A percentile compares a stretch with the other conserved stretches of the same genome.
phyloP scores from a whole-genome alignment of 805 yeast genomes.

The Zygoascus ofunaensis region DNA sequence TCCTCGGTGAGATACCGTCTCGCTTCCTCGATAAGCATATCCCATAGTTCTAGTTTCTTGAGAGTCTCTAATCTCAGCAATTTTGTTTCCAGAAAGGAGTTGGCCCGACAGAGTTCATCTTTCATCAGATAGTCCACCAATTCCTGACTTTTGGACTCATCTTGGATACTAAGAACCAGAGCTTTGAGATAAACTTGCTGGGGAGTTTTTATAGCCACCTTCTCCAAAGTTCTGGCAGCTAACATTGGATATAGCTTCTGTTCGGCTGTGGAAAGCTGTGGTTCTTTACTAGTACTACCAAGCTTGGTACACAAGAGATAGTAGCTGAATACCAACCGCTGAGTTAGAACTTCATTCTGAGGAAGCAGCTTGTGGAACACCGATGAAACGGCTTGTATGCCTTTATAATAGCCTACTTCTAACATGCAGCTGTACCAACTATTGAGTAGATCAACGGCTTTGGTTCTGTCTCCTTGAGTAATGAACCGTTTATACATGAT shows the following conservation, averaged over 20 bases:
- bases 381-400: conserved; percentile 41
- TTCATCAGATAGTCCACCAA: conserved; percentile 14
- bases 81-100: conserved; percentile 44
- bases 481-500: neutral
- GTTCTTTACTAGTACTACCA: too few relatives aligned
- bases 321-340: conserved; percentile 36
- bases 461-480: neutral
- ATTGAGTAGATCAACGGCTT: conserved; percentile 9
- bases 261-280: conserved; percentile 31
- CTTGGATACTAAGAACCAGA: conserved; percentile 35
- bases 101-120: conserved; percentile 32
- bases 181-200: conserved; percentile 62
- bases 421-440: conserved; percentile 51
- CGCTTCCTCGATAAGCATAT: conserved; percentile 35
- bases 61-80: conserved; percentile 34
- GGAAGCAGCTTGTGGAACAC: neutral
- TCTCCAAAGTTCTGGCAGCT: conserved; percentile 49
- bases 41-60: conserved; percentile 35
- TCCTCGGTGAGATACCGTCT: conserved; percentile 35
- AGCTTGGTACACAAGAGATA: conserved; percentile 31
- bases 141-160: conserved; percentile 29
- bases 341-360: conserved; percentile 1
- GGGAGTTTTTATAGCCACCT: conserved; percentile 44
- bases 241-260: conserved; percentile 46
- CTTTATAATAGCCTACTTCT: conserved; percentile 38